Evolutionary conservation across 2,329 filamentous ascomycete species (phyloP), one percentile per base, ranked within the genome.

Genomic region (Aspergillus sergii): DNA sequence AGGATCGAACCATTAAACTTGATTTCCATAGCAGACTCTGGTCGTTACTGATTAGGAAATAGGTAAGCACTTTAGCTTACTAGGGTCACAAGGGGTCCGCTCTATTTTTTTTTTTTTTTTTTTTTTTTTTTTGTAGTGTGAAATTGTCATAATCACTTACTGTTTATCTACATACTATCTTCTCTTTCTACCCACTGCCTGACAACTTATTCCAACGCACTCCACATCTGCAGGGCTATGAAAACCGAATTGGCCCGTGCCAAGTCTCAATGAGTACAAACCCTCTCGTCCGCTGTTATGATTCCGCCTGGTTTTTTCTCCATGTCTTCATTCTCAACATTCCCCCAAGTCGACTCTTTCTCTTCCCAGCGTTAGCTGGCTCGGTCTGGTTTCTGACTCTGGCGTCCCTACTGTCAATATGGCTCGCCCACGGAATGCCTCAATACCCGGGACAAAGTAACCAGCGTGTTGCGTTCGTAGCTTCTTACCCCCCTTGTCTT

Each of bases 351-450:
- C 61, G 69, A n/a, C 66, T 70, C 11, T 46, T 50, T 36, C 59
- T 70, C 51, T 69, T 70, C 43, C 68, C 67, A 12, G 63, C 58
- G 53, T 43, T 70, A 32, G 66, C 67, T 9, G 68, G 66, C 39
- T 58, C 64, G 4, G 62, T 68, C 55, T 70, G 68, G 68, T 65
- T 69, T 61, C 26, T 67, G 43, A 70, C 68, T 32, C 58, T 70
- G n/a, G 57, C 63, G n/a, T 59, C 59, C 12, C 50, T 70, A 16
- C 57, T 70, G 14, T 32, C 68, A 34, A 68, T 67, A 51, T 70
- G 67, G 68, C 43, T 68, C 26, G 65, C 41, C 32, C 65, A 61
- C 41, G 68, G 66, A 4, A 69, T 67, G 66, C 65, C 63, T 5
- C 62, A 54, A 14, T 69, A 69, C 46, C 68, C 66, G 12, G 68